Evolutionary conservation across 768 basidiomycete genomes (phyloP).

Genomic region (Mycena galericulata): DNA sequence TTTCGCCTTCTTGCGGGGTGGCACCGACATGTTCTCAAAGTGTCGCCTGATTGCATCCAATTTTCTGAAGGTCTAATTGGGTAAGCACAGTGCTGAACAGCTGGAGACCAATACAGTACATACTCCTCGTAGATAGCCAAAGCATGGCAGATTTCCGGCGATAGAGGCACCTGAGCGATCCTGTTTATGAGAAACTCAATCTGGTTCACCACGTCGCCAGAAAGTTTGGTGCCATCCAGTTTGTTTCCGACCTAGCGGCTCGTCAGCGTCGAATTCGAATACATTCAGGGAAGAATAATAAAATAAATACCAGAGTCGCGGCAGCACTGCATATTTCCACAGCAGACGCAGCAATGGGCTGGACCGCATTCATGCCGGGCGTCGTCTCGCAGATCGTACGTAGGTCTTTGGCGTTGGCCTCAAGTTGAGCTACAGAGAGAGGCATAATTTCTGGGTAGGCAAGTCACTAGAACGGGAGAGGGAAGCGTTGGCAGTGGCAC

Average conservation of each 20-base stretch:
- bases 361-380: neutral
- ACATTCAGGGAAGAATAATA: neutral
- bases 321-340: neutral
- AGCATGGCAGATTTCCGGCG: neutral
- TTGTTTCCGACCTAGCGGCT: neutral
- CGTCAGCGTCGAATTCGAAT: neutral
- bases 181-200: neutral
- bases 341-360: neutral
- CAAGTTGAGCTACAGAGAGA: neutral
- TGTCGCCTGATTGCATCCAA: neutral
- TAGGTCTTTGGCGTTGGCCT: neutral
- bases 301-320: neutral
- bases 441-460: no score
- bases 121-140: neutral
- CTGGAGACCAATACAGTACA: neutral
- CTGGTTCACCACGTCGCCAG: neutral
- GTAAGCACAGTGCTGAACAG: neutral
- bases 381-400: neutral
- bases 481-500: neutral
- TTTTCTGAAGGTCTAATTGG: neutral
- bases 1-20: neutral
- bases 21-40: neutral
- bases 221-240: neutral
- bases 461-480: neutral
- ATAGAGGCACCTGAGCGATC: neutral